Evolutionary conservation across 352 stramenopile genomes (phyloP).

Genomic region (Pythium brassicae): DNA sequence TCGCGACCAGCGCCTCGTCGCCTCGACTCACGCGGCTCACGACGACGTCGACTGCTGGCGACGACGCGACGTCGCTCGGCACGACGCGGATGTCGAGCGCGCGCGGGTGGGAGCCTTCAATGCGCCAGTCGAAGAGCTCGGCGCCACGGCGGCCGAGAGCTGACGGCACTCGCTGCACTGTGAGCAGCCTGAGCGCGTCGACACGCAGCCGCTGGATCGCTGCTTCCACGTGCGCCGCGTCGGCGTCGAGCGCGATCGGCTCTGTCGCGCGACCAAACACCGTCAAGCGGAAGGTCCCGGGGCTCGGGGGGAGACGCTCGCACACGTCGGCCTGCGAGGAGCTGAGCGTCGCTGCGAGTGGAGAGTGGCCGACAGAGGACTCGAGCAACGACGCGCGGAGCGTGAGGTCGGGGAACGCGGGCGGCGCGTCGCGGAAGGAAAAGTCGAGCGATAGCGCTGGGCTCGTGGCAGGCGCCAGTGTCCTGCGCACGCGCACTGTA

Average conservation of each 20-base stretch:
- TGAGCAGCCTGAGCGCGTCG: not conserved
- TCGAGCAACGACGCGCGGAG: constrained; percentile 5
- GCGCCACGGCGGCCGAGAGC: not conserved
- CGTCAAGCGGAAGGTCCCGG: constrained; percentile 5
- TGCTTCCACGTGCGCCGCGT: constrained; percentile 6
- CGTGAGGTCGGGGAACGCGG: constrained; percentile 5
- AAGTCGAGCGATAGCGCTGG: constrained; percentile 6
- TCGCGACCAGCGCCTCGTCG: not conserved
- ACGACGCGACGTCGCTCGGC: not conserved
- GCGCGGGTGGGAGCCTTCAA: constrained; percentile 10
- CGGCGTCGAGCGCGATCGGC: not conserved
- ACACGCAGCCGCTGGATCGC: constrained; percentile 7
- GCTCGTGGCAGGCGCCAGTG: not conserved
- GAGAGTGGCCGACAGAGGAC: constrained; percentile 1
- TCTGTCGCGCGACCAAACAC: constrained; percentile 9
- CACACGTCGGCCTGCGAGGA: not conserved
- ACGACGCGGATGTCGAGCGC: constrained; percentile 1
- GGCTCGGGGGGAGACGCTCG: not conserved
- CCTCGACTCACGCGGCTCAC: constrained; percentile 5
- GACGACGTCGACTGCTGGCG: not conserved
- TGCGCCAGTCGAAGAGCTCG: constrained; percentile 6
- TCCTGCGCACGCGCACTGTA: constrained; percentile 8
- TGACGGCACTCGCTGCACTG: not conserved
- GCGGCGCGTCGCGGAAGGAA: not conserved
- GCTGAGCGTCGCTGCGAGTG: not conserved